phyloP scores from a whole-genome alignment of 441 rosid species.

The Rhodomyrtus psidioides region DNA sequence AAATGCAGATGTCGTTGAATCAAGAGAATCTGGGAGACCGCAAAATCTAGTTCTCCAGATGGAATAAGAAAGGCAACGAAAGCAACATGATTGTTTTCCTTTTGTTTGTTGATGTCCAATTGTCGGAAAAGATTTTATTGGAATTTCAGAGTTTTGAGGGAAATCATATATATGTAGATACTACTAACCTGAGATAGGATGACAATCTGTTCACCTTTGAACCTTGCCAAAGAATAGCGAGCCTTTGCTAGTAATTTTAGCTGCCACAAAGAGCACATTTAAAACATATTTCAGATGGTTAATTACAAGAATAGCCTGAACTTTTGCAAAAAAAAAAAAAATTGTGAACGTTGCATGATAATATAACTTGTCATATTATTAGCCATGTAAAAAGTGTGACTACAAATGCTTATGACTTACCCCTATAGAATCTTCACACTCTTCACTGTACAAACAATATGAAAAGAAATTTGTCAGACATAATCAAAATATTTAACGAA shows the following conservation, averaged over 20 bases:
- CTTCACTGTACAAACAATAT: conserved; percentile 42
- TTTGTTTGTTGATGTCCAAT: background rate
- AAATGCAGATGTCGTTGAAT: background rate
- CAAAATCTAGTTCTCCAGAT: background rate
- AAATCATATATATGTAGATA: background rate
- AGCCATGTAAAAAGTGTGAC: background rate
- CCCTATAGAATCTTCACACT: conserved; percentile 74
- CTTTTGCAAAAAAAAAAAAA: background rate
- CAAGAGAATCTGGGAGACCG: background rate
- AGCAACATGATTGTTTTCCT: background rate
- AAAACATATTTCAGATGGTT: background rate
- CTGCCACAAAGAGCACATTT: conserved; percentile 26
- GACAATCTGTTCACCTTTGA: conserved; percentile 85
- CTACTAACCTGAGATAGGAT: conserved; percentile 80
- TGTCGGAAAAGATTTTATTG: background rate
- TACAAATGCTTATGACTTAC: conserved; percentile 26
- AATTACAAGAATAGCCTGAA: background rate
- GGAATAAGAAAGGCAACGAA: background rate
- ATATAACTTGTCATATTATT: background rate
- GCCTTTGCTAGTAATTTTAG: conserved; percentile 79
- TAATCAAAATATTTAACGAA: background rate
- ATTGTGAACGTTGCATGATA: background rate
- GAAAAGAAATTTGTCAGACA: background rate
- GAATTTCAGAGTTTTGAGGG: background rate
- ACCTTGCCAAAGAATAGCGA: conserved; percentile 76